A percentile compares a stretch with the other conserved stretches of the same genome.
Evolutionary conservation across 2,329 filamentous ascomycete genomes (phyloP).

Genomic region (Biscogniauxia mediterranea): DNA sequence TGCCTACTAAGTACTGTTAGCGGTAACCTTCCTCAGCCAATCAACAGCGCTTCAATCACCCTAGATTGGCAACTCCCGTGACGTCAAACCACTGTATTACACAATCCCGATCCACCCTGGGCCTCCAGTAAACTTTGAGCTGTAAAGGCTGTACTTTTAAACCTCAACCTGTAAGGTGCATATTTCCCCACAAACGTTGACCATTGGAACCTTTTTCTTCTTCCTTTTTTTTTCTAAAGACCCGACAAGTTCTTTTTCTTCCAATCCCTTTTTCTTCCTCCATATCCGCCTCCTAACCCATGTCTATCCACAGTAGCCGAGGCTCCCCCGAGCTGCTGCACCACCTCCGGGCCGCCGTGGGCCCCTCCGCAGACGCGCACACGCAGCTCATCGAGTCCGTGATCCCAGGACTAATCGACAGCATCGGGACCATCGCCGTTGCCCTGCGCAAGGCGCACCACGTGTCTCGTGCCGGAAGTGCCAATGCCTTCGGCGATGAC

Average conservation of each 20-base stretch:
- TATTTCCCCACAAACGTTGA: no score
- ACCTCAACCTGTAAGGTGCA: no score
- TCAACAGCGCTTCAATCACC: background rate
- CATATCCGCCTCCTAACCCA: no score
- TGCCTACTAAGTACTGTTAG: background rate
- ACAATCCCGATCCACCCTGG: background rate
- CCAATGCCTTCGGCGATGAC: constrained; percentile 58
- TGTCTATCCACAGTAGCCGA: no score
- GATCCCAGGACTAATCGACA: constrained; percentile 46
- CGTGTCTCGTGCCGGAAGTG: constrained; percentile 47
- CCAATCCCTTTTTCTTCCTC: no score
- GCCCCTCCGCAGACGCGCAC: constrained; percentile 9
- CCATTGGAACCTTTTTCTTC: no score
- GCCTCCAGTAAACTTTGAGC: no score
- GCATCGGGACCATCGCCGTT: constrained; percentile 44
- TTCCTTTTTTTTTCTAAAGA: no score
- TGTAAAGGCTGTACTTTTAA: no score
- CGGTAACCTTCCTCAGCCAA: background rate
- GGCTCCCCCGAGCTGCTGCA: background rate
- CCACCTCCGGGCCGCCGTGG: constrained; percentile 8
- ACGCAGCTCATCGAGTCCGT: constrained; percentile 42
- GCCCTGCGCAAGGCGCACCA: constrained; percentile 44
- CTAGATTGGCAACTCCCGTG: background rate
- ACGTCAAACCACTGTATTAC: background rate
- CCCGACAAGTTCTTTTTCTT: no score